Percentiles rank a stretch among this genome's conserved stretches.
These are phyloP conservation scores for Aurinia saxatilis DNA, from an alignment of 345 rosid genomes.

Conservation along the genomic window DNA sequence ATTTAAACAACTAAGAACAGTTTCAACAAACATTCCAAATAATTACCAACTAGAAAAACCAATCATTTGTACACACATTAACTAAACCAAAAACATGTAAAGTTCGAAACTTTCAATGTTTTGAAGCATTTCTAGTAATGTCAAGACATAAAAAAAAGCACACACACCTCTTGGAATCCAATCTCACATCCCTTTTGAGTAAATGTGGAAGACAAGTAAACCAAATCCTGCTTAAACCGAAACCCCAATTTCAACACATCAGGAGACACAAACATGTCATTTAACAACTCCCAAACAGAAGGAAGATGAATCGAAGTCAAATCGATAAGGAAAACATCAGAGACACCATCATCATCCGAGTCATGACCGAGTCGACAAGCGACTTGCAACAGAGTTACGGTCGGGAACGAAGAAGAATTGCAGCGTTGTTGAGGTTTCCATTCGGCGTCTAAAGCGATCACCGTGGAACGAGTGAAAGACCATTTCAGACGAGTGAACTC, in stretches of 20 bases:
- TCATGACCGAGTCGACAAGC: conserved; percentile 45
- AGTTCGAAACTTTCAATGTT: neutral
- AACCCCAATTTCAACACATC: conserved; percentile 79
- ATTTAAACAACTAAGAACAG: neutral
- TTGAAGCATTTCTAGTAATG: neutral
- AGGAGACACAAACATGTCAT: conserved; percentile 54
- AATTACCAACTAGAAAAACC: neutral
- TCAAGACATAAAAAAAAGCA: neutral
- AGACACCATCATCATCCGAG: conserved; percentile 32
- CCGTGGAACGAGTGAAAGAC: conserved; percentile 46
- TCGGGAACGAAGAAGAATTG: conserved; percentile 44
- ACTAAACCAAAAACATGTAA: no score
- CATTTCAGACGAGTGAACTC: conserved; percentile 60
- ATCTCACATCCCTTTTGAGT: conserved; percentile 49
- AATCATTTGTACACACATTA: neutral
- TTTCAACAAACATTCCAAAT: neutral
- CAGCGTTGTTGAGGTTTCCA: conserved; percentile 58
- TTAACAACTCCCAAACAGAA: conserved; percentile 56
- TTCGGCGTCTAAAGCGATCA: conserved; percentile 81
- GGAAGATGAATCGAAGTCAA: conserved; percentile 44
- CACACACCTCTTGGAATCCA: conserved; percentile 58
- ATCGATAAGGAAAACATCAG: conserved; percentile 66
- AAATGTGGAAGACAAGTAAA: conserved; percentile 74
- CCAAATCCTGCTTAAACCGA: conserved; percentile 78
- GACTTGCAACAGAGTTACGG: conserved; percentile 71